phyloP scores from a whole-genome alignment of 495 filamentous ascomycete species.

The Neurospora tetrasperma region DNA sequence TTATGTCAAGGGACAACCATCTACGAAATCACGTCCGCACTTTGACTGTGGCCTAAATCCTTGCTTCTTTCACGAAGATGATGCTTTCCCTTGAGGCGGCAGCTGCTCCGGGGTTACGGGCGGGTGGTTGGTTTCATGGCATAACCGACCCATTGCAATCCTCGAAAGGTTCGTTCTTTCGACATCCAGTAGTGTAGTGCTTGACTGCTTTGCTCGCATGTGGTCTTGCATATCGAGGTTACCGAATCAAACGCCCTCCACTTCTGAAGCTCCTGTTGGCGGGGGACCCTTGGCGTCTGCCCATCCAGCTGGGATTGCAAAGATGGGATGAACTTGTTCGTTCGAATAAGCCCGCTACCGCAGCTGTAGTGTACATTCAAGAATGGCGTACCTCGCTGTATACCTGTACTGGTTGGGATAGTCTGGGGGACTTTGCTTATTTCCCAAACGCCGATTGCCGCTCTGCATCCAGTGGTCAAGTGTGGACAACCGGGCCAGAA shows the following conservation, averaged over 20 bases:
- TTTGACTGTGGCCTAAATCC: not conserved
- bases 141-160: slow-evolving; percentile 8
- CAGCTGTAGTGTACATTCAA: not conserved
- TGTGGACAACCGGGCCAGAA: not conserved
- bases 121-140: slow-evolving; percentile 5
- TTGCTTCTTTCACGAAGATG: not conserved
- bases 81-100: not conserved
- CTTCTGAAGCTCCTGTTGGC: not conserved
- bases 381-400: not conserved
- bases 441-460: not conserved
- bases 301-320: not conserved
- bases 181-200: not conserved
- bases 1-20: not conserved
- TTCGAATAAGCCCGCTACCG: not conserved
- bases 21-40: not conserved
- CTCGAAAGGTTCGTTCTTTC: not conserved
- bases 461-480: not conserved
- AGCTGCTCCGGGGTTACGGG: not conserved
- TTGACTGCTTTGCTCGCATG: not conserved
- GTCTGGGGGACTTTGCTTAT: not conserved
- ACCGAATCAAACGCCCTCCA: not conserved
- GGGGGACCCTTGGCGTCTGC: slow-evolving; percentile 14
- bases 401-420: not conserved
- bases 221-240: not conserved
- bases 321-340: not conserved